Base-by-base conservation (phyloP, 1,284 basidiomycete genomes). In the Phellopilus nigrolimitatus region DNA sequence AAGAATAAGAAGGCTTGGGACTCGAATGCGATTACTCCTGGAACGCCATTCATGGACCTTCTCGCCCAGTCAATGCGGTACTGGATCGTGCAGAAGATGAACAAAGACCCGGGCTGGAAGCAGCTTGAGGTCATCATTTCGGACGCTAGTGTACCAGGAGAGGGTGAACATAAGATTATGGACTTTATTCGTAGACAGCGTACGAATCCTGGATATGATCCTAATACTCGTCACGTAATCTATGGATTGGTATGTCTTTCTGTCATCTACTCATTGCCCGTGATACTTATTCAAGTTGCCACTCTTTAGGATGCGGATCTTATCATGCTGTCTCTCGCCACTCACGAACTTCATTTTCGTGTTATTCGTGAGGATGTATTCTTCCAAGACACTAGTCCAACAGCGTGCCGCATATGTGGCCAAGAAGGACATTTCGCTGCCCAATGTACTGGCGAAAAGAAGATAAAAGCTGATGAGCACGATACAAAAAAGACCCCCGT, bases 101-200 rank as follows among this genome's bases (percentile, higher is more conserved):
- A 97, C 62, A 83, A 82, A 0, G 95, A 99, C 67, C 85, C 92
- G 0, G 95, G 93, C 44, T 99, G 97, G 97, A 94, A 92, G 66
- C 78, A 93, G 88, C 76, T 97, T 36, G 84, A 98, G 75, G 90
- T 99, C 57, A 86, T 99, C 59, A 92, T 99, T 56, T 99, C 97
- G 2, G 97, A 99, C 61, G 92, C 95, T 1, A 88, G 89, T 51
- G 97, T 99, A 8, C 95, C 95, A 1, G 95, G 95, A 58, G 97
- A 99, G 70, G 97, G 97, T 64, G 97, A 99, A 68, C 97, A 99
- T 72, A 99, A 99, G 74, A 98, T 99, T 60, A 98, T 99, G 92
- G 97, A 99, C 65, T 97, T 84, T 68, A 97, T 99, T 59, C 79
- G 97, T 54, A 79, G 95, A 43, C 94, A 97, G 63, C 80, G 97